Base-by-base conservation (phyloP, 2,329 filamentous ascomycete species). In the Fusarium chlamydosporum region DNA sequence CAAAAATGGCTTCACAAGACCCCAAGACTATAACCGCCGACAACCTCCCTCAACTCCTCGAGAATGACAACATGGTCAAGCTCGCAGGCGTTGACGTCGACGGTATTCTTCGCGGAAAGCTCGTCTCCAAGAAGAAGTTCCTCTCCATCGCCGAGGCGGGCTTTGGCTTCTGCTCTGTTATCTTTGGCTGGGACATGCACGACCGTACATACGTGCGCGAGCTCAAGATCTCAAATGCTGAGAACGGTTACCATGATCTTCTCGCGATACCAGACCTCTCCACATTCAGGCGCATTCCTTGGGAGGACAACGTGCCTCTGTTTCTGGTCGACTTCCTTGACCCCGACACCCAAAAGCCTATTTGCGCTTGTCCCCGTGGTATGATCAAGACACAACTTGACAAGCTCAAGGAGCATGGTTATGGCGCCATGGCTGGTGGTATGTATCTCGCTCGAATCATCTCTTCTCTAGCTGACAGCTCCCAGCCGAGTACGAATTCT, bases 101-200 rank as follows among this genome's bases (percentile, higher is more conserved):
- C 77, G 94, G 94, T 69, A 88, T 93, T 52, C 84, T 97, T 56
- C 92, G 94, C 57, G 94, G 94, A 72, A 97, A 97, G 82, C 86
- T 97, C 65, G 89, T 97, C 80, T 93, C 93, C 73, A 97, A 97
- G 85, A 91, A 91, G 77, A 97, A 97, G 82, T 97, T 97, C 79
- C 83, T 97, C 37, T 93, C 92, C 31, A 87, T 97, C 54, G 91
- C 90, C n/a, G 80, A 87, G 41, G 86, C 89, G 43, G 94, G 94
- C 52, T 97, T 97, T 74, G 94, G 94, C 55, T 97, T 97, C 84
- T 97, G 94, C 83, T 96, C 92, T 20, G 93, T 97, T 71, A 89
- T 97, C 70, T 97, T 97, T 75, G 94, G 94, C 77, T 97, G 94
- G 94, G 94, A 97, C 80, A 97, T 97, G 93, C 94, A 97, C 80